Evolutionary conservation across 305 asterid genomes (phyloP), one percentile per base, ranked within the genome.

Genomic region (Solanum hybrid): DNA sequence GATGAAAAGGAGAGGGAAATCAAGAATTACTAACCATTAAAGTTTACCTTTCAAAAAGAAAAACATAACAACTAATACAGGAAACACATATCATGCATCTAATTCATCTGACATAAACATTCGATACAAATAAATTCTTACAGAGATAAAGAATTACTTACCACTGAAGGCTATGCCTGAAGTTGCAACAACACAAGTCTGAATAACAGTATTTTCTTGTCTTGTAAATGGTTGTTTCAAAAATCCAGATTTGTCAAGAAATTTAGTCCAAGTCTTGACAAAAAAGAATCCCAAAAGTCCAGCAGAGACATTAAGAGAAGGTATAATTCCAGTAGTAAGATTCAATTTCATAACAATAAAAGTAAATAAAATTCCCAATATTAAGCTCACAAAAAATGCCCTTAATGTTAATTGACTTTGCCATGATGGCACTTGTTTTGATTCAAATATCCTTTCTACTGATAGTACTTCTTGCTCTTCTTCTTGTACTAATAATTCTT

Each of bases 281-380:
- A 93, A 92, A 78, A 92, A 93, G 86, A 91, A 93, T 0, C 95
- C 94, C 91, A 93, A 76, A 10, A 93, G 90, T 0, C 95, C 94
- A 57, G 95, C 95, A 34, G 95, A 92, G 42, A 92, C 93, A 81
- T 92, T 93, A 67, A 93, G 91, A 0, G 94, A 93, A 31, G 94
- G 95, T 24, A 92, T 91, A 39, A 93, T 89, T 11, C 95, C 95
- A 26, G 94, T 91, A 24, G 93, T 92, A 26, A 93, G 93, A 82
- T 89, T 92, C 34, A 93, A 91, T 36, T 92, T 93, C 94, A 92
- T 92, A 3, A 90, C 94, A 51, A 92, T 92, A 90, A 93, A 91
- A 64, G 91, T 91, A 82, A 93, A 93, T 75, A 93, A 37, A 29
- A 93, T 78, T 8, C 93, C 89, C 74, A 93, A 39, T 6, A 92